Conservation (phyloP, 441 rosid species). For the Populus hybrid region DNA sequence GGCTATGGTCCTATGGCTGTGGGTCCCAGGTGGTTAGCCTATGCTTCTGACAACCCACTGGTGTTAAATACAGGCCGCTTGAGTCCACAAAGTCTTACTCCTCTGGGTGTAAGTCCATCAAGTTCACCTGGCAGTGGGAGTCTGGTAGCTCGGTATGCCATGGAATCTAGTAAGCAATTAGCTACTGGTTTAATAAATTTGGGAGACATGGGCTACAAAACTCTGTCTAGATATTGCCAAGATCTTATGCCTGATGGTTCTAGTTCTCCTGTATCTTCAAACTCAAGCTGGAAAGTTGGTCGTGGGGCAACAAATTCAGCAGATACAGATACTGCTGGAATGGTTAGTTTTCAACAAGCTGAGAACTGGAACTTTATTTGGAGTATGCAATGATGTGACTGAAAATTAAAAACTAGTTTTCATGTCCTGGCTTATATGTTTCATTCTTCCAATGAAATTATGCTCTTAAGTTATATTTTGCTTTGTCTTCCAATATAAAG, state of each 20-base stretch:
- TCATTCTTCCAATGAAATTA: constrained; percentile 1
- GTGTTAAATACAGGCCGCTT: constrained; percentile 72
- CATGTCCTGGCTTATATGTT: constrained; percentile 11
- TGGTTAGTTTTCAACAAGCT: constrained; percentile 54
- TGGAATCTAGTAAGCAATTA: constrained; percentile 92
- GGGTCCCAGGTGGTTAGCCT: constrained; percentile 97
- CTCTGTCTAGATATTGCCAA: constrained; percentile 78
- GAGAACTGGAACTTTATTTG: constrained; percentile 17
- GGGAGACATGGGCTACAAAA: constrained; percentile 91
- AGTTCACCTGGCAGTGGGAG: constrained; percentile 83
- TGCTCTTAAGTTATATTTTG: constrained; percentile 5
- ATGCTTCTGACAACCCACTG: constrained; percentile 82
- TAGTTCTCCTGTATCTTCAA: constrained; percentile 69
- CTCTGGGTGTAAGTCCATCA: constrained; percentile 93
- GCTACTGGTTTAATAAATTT: constrained; percentile 79
- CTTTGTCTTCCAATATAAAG: constrained; percentile 2
- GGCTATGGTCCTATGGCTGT: constrained; percentile 98
- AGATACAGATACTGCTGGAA: constrained; percentile 83
- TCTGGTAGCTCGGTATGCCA: constrained; percentile 88
- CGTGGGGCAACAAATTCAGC: constrained; percentile 46
- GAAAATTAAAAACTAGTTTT: constrained; percentile 12
- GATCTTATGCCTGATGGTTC: constrained; percentile 83
- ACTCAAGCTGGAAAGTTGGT: constrained; percentile 75
- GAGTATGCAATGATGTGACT: not conserved
- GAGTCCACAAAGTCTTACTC: constrained; percentile 92